Conservation (phyloP, 140 eudicot genomes). For the Oenanthe javanica region DNA sequence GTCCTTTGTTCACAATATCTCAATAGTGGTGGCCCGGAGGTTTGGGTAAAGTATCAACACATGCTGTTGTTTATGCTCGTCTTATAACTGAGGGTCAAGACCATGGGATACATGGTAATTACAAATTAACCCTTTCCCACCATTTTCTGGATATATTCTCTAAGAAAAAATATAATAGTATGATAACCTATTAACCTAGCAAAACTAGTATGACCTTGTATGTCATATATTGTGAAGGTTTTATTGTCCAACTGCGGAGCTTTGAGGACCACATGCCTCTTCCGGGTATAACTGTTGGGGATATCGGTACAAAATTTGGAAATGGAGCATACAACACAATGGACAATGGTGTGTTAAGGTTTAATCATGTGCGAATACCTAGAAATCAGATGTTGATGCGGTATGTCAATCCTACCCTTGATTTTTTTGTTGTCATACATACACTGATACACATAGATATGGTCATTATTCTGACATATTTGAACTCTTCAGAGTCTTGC, state of each 20-base stretch:
- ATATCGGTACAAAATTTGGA: slow-evolving; percentile 94
- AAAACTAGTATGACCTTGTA: background rate
- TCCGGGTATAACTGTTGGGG: slow-evolving; percentile 87
- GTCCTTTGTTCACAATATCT: slow-evolving; percentile 8
- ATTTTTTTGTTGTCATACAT: background rate
- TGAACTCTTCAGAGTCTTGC: slow-evolving; percentile 54
- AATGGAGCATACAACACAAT: slow-evolving; percentile 95
- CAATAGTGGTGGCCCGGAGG: slow-evolving; percentile 99
- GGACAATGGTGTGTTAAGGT: slow-evolving; percentile 96
- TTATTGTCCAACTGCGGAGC: slow-evolving; percentile 90
- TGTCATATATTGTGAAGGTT: slow-evolving; percentile 36
- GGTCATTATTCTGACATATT: slow-evolving; percentile 11
- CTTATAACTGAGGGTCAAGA: slow-evolving; percentile 69
- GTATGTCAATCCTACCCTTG: slow-evolving; percentile 22
- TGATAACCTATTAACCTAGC: background rate
- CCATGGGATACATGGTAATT: slow-evolving; percentile 78
- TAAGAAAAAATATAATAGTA: too few relatives aligned
- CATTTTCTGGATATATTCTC: background rate
- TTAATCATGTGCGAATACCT: slow-evolving; percentile 87
- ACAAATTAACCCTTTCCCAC: background rate
- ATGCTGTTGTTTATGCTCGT: slow-evolving; percentile 85
- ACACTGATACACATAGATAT: background rate
- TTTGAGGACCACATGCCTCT: slow-evolving; percentile 93
- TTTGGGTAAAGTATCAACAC: slow-evolving; percentile 85
- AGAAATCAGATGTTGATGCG: slow-evolving; percentile 95